A percentile compares a stretch with the other conserved stretches of the same genome.
Evolutionary conservation across 352 stramenopile genomes (phyloP).

Genomic region (Phytopythium ostracodes): DNA sequence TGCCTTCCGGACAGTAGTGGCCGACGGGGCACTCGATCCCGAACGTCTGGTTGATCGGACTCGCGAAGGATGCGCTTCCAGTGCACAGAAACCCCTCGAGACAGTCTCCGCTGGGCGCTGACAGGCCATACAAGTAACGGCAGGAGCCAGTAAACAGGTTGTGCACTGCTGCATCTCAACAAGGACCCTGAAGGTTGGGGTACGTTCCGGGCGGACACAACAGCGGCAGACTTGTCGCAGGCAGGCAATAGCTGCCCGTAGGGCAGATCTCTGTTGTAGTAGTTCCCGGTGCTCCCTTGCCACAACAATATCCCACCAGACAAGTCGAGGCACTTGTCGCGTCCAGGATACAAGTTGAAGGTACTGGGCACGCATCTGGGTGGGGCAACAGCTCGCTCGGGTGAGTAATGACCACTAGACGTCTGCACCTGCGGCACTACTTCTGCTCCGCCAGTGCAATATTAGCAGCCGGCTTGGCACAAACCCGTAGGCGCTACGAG

Average conservation of each 20-base stretch:
- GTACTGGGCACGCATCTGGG: slow-evolving; percentile 46
- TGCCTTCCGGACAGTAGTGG: slow-evolving; percentile 70
- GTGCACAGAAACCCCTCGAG: slow-evolving; percentile 63
- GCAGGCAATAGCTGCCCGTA: slow-evolving; percentile 64
- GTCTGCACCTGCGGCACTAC: slow-evolving; percentile 53
- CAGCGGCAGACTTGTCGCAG: slow-evolving; percentile 39
- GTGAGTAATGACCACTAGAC: slow-evolving; percentile 47
- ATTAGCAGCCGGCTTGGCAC: slow-evolving; percentile 82
- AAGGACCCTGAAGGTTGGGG: slow-evolving; percentile 52
- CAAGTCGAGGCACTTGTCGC: slow-evolving; percentile 61
- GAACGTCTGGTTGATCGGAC: slow-evolving; percentile 39
- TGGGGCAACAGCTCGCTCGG: slow-evolving; percentile 33
- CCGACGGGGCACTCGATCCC: slow-evolving; percentile 63
- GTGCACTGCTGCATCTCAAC: slow-evolving; percentile 69
- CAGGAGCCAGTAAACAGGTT: slow-evolving; percentile 79
- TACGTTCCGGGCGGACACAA: slow-evolving; percentile 68
- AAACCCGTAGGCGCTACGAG: slow-evolving; percentile 58
- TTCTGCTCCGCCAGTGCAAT: slow-evolving; percentile 55
- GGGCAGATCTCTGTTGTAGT: slow-evolving; percentile 47
- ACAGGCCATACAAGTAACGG: slow-evolving; percentile 83
- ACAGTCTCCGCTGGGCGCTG: slow-evolving; percentile 43
- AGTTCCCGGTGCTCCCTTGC: slow-evolving; percentile 32
- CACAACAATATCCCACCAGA: slow-evolving; percentile 69
- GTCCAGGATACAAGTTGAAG: slow-evolving; percentile 57
- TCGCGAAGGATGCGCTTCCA: slow-evolving; percentile 49